Conservation (phyloP, 768 basidiomycete genomes). For the Leccinum subgranulosum region DNA sequence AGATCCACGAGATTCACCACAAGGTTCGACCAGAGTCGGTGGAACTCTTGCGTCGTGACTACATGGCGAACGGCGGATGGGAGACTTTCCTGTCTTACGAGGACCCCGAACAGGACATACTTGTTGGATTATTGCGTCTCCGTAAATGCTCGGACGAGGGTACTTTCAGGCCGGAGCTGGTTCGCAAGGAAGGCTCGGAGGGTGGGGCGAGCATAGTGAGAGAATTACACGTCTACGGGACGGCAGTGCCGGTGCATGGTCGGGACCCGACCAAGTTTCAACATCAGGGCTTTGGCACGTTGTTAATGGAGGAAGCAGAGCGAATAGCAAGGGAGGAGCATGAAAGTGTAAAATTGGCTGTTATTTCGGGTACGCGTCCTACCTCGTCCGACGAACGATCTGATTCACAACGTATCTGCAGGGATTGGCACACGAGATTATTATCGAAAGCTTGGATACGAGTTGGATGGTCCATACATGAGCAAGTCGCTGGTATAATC, state of each 20-base stretch:
- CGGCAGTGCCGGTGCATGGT: constrained; percentile 95
- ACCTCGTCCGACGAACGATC: background rate
- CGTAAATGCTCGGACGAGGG: constrained; percentile 97
- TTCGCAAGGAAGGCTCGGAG: constrained; percentile 62
- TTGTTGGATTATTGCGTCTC: constrained; percentile 87
- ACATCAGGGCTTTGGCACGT: constrained; percentile 93
- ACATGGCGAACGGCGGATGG: constrained; percentile 97
- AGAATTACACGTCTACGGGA: constrained; percentile 97
- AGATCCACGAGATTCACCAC: constrained; percentile 99
- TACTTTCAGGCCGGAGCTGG: constrained; percentile 92
- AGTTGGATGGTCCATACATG: constrained; percentile 97
- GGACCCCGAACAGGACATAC: constrained; percentile 95
- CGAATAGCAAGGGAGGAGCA: constrained; percentile 97
- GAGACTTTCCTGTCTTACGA: constrained; percentile 99
- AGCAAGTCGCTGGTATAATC: constrained; percentile 66
- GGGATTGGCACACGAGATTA: constrained; percentile 97
- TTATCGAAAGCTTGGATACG: constrained; percentile 91
- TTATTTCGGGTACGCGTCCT: constrained; percentile 81
- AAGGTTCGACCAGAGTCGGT: constrained; percentile 94
- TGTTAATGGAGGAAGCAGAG: constrained; percentile 99
- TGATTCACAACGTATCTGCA: constrained; percentile 25
- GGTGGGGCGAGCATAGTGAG: constrained; percentile 90
- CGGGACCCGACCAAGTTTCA: constrained; percentile 98
- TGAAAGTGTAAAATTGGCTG: constrained; percentile 92
- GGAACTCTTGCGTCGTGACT: constrained; percentile 93